Conservation (phyloP, 495 filamentous ascomycete genomes). For the Talaromyces nanjingensis region DNA sequence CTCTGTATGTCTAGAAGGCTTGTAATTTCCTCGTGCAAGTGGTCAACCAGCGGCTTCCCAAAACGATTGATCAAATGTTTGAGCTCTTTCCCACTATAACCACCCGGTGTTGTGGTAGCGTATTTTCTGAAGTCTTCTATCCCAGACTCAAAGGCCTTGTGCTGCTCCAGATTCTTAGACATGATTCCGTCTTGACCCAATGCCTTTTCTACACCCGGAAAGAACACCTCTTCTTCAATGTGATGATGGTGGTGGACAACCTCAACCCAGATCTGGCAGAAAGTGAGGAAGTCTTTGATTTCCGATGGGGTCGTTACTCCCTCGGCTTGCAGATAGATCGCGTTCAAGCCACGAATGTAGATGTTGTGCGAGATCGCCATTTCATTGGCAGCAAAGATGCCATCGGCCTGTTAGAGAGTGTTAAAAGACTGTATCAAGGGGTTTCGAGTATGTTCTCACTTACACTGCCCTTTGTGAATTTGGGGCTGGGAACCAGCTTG, state of each 20-base stretch:
- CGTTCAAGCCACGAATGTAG: constrained; percentile 41
- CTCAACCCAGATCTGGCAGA: constrained; percentile 2
- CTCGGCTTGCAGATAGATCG: constrained; percentile 45
- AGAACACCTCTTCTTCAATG: constrained; percentile 35
- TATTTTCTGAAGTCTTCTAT: constrained; percentile 16
- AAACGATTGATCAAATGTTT: background rate
- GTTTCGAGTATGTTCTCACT: background rate
- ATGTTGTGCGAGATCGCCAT: constrained; percentile 55
- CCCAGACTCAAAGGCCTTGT: constrained; percentile 22
- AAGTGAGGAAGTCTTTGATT: constrained; percentile 12
- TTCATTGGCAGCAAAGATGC: constrained; percentile 14
- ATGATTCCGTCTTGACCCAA: constrained; percentile 32
- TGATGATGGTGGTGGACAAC: constrained; percentile 36
- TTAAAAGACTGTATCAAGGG: background rate
- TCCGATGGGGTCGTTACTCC: constrained; percentile 19
- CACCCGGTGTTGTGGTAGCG: background rate
- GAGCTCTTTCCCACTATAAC: constrained; percentile 6
- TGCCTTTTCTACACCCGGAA: constrained; percentile 23
- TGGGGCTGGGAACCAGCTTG: background rate
- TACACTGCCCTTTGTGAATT: background rate
- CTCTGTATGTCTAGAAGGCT: background rate
- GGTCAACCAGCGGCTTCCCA: constrained; percentile 5
- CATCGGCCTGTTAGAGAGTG: background rate
- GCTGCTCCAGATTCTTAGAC: constrained; percentile 35
- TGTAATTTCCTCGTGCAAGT: constrained; percentile 8